phyloP scores from a whole-genome alignment of 495 filamentous ascomycete genomes.

The Tirmania nivea region DNA sequence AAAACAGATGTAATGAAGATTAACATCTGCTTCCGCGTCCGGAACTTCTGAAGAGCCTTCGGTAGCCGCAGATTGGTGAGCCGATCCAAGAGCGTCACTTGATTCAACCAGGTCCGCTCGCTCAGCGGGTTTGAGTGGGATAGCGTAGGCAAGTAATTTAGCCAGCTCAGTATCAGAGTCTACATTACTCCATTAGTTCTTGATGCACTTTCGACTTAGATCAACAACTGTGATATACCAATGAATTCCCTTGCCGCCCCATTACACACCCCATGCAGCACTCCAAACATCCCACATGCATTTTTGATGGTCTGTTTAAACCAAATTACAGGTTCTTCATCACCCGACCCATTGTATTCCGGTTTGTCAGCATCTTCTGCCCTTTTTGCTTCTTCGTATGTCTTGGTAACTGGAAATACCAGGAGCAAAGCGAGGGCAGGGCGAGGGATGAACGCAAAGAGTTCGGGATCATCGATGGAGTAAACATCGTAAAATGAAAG shows the following conservation, averaged over 20 bases:
- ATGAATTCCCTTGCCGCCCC: slow-evolving; percentile 30
- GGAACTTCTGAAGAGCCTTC: slow-evolving; percentile 55
- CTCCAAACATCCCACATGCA: slow-evolving; percentile 66
- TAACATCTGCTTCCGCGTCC: slow-evolving; percentile 40
- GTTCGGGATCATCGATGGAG: slow-evolving; percentile 55
- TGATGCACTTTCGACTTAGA: neutral
- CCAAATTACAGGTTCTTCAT: slow-evolving; percentile 47
- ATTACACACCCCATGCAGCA: slow-evolving; percentile 55
- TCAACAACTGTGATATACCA: slow-evolving; percentile 16
- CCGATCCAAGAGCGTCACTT: slow-evolving; percentile 44
- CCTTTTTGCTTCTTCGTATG: slow-evolving; percentile 43
- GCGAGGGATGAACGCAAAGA: slow-evolving; percentile 62
- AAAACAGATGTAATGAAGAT: slow-evolving; percentile 71
- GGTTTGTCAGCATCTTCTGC: slow-evolving; percentile 37
- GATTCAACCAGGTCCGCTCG: slow-evolving; percentile 54
- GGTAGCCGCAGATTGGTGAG: slow-evolving; percentile 47
- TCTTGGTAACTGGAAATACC: slow-evolving; percentile 55
- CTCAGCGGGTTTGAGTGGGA: slow-evolving; percentile 30
- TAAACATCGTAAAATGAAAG: slow-evolving; percentile 66
- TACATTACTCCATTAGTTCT: slow-evolving; percentile 10
- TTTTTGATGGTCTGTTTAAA: slow-evolving; percentile 81
- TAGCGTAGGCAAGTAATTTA: slow-evolving; percentile 11
- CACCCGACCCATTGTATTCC: slow-evolving; percentile 26
- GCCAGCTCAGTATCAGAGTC: slow-evolving; percentile 21
- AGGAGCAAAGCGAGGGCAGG: slow-evolving; percentile 63